Evolutionary conservation across 495 filamentous ascomycete genomes (phyloP), one percentile per base, ranked within the genome.

Genomic region (Oleoguttula mirabilis): DNA sequence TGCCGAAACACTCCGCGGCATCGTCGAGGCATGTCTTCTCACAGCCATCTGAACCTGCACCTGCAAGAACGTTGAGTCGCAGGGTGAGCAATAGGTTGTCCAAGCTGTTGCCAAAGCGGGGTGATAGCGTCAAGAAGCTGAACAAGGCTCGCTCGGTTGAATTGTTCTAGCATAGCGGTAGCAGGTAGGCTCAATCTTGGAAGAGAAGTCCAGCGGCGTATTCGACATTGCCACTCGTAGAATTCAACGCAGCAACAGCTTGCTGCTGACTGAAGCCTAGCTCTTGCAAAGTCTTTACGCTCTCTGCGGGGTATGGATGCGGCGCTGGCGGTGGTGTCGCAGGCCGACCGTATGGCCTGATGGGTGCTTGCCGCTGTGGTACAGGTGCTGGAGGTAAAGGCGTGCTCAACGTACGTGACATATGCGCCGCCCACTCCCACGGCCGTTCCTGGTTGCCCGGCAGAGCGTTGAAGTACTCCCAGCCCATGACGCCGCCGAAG

Each of bases 151-250:
- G n/a, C n/a, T n/a, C n/a, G n/a, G n/a, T n/a, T n/a, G n/a, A n/a
- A n/a, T n/a, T n/a, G n/a, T n/a, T n/a, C n/a, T n/a, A n/a, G n/a
- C n/a, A n/a, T n/a, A n/a, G n/a, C n/a, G n/a, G n/a, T n/a, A n/a
- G n/a, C 25, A 28, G 7, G 25, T 28, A n/a, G 7, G 7, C 20
- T 47, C 43, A 51, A 22, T 51, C 45, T 34, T 77, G 66, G 58
- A 94, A 82, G 46, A 95, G 66, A 35, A 95, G 72, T 32, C 82
- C 79, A 38, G 88, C 87, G 15, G 90, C 90, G 41, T 77, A 72
- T 37, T 95, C 80, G 22, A 95, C 70, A 58, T 96, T 82, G 5
- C 90, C 90, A 16, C 76, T 77, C 12, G 84, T 84, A 17, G 79
- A 79, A 51, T 87, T 77, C 46, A 98, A 63, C 1, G 88, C 88